Conservation (phyloP, 306 rosid species). For the Acacia crassicarpa region DNA sequence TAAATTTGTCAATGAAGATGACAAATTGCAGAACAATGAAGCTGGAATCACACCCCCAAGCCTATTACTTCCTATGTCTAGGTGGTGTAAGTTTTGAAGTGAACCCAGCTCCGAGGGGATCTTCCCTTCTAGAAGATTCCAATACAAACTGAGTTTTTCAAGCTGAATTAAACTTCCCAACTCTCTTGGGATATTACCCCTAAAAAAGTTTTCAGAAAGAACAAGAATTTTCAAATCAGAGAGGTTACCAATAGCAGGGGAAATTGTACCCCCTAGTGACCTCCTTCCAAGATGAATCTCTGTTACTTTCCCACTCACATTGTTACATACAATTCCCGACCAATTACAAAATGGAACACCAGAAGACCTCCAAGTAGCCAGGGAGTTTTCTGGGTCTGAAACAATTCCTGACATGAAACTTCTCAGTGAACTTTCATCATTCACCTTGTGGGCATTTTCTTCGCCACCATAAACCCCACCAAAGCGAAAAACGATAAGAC, state of each 20-base stretch:
- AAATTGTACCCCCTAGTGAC: slow-evolving; percentile 65
- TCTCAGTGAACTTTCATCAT: slow-evolving; percentile 56
- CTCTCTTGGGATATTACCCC: slow-evolving; percentile 75
- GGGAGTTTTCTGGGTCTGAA: slow-evolving; percentile 62
- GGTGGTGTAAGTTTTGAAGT: slow-evolving; percentile 58
- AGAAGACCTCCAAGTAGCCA: slow-evolving; percentile 59
- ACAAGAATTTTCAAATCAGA: slow-evolving; percentile 71
- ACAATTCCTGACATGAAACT: slow-evolving; percentile 69
- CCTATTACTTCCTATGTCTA: slow-evolving; percentile 70
- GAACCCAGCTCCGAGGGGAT: slow-evolving; percentile 68
- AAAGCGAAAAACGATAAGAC: slow-evolving; percentile 28
- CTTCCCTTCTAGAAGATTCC: slow-evolving; percentile 57
- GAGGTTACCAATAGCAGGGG: slow-evolving; percentile 70
- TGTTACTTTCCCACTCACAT: slow-evolving; percentile 46
- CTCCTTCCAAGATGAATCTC: slow-evolving; percentile 75
- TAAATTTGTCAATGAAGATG: slow-evolving; percentile 58
- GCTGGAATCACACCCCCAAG: slow-evolving; percentile 66
- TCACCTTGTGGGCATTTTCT: slow-evolving; percentile 34
- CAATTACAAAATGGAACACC: slow-evolving; percentile 61
- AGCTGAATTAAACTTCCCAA: slow-evolving; percentile 61
- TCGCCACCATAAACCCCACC: slow-evolving; percentile 28
- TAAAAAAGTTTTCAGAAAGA: slow-evolving; percentile 68
- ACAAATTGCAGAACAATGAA: slow-evolving; percentile 68
- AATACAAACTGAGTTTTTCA: slow-evolving; percentile 57
- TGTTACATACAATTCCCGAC: slow-evolving; percentile 76